These are phyloP conservation scores for Endoconidiophora laricicola DNA, from an alignment of 2,329 filamentous ascomycete genomes.

Conservation along the genomic window DNA sequence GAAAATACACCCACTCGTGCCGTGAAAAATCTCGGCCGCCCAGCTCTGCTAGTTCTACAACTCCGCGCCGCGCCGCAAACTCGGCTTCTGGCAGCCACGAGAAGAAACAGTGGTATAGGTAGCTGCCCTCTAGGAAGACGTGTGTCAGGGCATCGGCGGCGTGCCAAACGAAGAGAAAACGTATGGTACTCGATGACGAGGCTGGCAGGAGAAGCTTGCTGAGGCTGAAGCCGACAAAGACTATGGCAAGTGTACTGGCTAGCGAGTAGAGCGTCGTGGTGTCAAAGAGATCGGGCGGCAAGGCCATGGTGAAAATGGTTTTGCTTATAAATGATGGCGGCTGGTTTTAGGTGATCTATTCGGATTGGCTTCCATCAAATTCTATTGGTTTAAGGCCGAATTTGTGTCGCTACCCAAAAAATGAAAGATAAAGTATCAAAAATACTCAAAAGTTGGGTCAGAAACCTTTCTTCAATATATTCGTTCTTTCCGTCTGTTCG, in stretches of 20 bases:
- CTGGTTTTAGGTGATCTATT: too few relatives aligned
- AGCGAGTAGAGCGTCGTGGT: slow-evolving; percentile 42
- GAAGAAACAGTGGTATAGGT: slow-evolving; percentile 90
- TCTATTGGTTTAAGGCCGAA: too few relatives aligned
- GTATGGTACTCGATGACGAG: slow-evolving; percentile 37
- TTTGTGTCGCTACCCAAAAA: too few relatives aligned
- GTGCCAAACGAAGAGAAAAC: slow-evolving; percentile 86
- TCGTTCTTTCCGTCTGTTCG: too few relatives aligned
- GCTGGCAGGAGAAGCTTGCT: slow-evolving; percentile 27
- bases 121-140: slow-evolving; percentile 77
- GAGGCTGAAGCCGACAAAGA: slow-evolving; percentile 13
- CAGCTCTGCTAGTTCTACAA: slow-evolving; percentile 1
- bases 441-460: too few relatives aligned
- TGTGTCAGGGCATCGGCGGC: slow-evolving; percentile 85
- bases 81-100: slow-evolving; percentile 23
- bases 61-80: slow-evolving; percentile 10
- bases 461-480: too few relatives aligned
- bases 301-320: slow-evolving; percentile 12
- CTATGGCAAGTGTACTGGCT: slow-evolving; percentile 35
- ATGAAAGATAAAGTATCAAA: too few relatives aligned
- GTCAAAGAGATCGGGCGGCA: slow-evolving; percentile 42
- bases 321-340: not conserved
- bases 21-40: slow-evolving; percentile 12
- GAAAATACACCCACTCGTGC: slow-evolving; percentile 21
- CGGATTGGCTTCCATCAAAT: too few relatives aligned